phyloP scores from a whole-genome alignment of 768 basidiomycete species.

The Albatrellus ellisii region DNA sequence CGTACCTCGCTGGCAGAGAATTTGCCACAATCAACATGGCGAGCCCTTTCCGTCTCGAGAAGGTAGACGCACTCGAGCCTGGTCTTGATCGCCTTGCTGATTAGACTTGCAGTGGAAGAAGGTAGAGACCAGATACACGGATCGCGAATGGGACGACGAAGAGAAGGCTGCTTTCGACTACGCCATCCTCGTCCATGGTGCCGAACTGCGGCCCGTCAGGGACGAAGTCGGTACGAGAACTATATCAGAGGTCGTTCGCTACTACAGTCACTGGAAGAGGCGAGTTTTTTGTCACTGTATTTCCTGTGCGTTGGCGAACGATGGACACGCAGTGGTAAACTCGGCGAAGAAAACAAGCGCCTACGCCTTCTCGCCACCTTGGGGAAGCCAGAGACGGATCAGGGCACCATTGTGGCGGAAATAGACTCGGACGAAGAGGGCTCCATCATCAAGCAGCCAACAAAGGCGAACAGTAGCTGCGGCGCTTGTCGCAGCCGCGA shows the following conservation, averaged over 20 bases:
- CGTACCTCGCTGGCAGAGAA: constrained; percentile 41
- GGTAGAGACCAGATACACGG: constrained; percentile 47
- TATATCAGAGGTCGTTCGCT: constrained; percentile 69
- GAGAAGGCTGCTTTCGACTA: constrained; percentile 70
- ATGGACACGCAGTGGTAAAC: constrained; percentile 35
- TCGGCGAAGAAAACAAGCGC: constrained; percentile 49
- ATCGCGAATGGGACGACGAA: constrained; percentile 57
- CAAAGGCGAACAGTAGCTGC: constrained; percentile 46
- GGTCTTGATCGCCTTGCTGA: constrained; percentile 1
- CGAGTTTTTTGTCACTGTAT: constrained; percentile 18
- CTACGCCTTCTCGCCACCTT: constrained; percentile 6
- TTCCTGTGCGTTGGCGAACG: constrained; percentile 4
- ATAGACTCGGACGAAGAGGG: constrained; percentile 54
- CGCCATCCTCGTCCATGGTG: constrained; percentile 55
- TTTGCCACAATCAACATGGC: constrained; percentile 55
- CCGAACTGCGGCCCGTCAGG: constrained; percentile 66
- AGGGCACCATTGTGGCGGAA: neutral
- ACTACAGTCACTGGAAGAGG: constrained; percentile 84
- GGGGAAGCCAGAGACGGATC: neutral
- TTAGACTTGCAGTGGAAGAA: constrained; percentile 52
- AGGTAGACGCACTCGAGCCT: constrained; percentile 29
- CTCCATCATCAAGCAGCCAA: constrained; percentile 49
- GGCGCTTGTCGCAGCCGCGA: constrained; percentile 80
- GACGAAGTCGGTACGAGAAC: constrained; percentile 61
- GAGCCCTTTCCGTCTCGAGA: constrained; percentile 40